A percentile compares a stretch with the other conserved stretches of the same genome.
These are phyloP conservation scores for Vaccinium macrocarpon DNA, from an alignment of 148 eudicot genomes.

Conservation along the genomic window DNA sequence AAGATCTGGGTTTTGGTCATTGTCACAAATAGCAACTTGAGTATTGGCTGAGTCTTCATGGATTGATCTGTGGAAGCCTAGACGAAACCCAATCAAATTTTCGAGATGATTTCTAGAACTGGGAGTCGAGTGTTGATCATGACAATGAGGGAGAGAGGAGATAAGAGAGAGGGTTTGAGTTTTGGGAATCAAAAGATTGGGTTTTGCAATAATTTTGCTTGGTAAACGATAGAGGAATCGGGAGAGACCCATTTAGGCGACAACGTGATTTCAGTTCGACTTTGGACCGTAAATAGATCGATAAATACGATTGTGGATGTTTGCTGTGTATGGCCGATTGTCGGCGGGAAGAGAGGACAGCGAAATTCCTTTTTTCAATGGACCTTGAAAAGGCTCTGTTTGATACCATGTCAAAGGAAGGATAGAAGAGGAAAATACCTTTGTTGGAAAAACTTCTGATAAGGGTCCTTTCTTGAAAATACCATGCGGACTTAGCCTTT, in stretches of 20 bases:
- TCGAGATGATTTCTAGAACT: neutral
- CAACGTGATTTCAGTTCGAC: neutral
- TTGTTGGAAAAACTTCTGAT: too few relatives aligned
- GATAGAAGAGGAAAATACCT: too few relatives aligned
- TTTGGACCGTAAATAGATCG: neutral
- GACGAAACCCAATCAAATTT: neutral
- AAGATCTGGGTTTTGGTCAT: slow-evolving; percentile 22
- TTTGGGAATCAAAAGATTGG: neutral
- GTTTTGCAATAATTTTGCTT: neutral
- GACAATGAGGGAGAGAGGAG: slow-evolving; percentile 4
- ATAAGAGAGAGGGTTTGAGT: neutral
- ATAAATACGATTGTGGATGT: neutral
- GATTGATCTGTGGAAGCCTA: slow-evolving; percentile 28
- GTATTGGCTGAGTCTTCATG: slow-evolving; percentile 22
- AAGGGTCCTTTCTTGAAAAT: too few relatives aligned
- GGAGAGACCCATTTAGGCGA: slow-evolving; percentile 14
- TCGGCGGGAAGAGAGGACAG: neutral
- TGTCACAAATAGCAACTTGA: neutral
- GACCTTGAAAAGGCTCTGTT: too few relatives aligned
- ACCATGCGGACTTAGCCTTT: too few relatives aligned
- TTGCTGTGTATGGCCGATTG: neutral
- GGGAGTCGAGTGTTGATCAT: slow-evolving; percentile 4
- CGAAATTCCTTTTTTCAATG: too few relatives aligned
- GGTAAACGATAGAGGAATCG: slow-evolving; percentile 21
- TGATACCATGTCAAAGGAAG: too few relatives aligned